phyloP scores from a whole-genome alignment of 305 asterid genomes.

The Plantago coronopus region DNA sequence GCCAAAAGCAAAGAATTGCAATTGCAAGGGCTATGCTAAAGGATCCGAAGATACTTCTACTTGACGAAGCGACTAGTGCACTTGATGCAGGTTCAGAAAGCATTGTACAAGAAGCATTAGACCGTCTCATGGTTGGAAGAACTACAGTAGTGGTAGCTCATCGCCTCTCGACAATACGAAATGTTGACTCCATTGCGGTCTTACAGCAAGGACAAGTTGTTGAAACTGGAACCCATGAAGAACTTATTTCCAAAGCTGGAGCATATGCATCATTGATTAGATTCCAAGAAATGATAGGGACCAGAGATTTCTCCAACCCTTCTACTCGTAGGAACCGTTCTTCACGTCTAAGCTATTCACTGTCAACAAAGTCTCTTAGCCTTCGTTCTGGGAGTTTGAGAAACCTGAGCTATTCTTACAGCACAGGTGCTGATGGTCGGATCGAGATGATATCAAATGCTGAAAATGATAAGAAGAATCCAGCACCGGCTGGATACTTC shows the following conservation, averaged over 20 bases:
- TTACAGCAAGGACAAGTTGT: constrained; percentile 93
- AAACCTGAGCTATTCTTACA: constrained; percentile 86
- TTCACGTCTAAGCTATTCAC: constrained; percentile 72
- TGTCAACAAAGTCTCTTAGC: constrained; percentile 91
- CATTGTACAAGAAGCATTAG: constrained; percentile 91
- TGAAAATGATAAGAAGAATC: constrained; percentile 77
- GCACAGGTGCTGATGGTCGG: constrained; percentile 96
- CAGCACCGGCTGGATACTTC: constrained; percentile 81
- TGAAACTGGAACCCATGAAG: constrained; percentile 93
- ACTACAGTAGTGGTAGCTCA: constrained; percentile 94
- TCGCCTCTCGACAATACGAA: constrained; percentile 86
- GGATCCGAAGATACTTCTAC: constrained; percentile 85
- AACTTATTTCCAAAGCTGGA: constrained; percentile 76
- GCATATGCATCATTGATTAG: constrained; percentile 82
- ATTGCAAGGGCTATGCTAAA: constrained; percentile 94
- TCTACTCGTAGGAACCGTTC: constrained; percentile 86
- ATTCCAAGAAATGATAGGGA: constrained; percentile 90
- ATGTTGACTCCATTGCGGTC: constrained; percentile 85
- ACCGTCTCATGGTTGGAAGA: constrained; percentile 91
- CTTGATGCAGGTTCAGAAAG: constrained; percentile 86
- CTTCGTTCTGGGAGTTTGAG: constrained; percentile 93
- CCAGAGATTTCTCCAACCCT: constrained; percentile 75
- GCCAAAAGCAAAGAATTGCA: constrained; percentile 90
- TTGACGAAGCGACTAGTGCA: constrained; percentile 95
- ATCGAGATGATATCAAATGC: constrained; percentile 93